phyloP scores from a whole-genome alignment of 441 rosid genomes.

The Omphalea diandra region DNA sequence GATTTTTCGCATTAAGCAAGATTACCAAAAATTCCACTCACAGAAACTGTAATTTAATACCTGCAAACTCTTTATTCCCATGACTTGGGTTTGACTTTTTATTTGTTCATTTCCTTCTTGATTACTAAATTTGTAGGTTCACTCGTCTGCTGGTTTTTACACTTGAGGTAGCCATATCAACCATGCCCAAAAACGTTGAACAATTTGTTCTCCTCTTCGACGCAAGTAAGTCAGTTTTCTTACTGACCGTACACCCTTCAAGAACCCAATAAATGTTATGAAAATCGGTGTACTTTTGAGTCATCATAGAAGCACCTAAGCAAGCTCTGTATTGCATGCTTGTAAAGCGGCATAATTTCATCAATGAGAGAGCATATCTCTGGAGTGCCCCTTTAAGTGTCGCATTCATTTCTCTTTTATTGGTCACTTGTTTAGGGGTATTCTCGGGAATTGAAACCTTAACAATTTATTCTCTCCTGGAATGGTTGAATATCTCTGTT shows the following conservation, averaged over 20 bases:
- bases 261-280: background rate
- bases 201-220: constrained; percentile 85
- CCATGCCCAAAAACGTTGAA: constrained; percentile 71
- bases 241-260: constrained; percentile 13
- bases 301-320: too few species aligned
- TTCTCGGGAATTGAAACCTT: constrained; percentile 50
- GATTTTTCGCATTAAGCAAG: constrained; percentile 91
- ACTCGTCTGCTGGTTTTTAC: constrained; percentile 87
- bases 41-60: constrained; percentile 92
- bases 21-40: constrained; percentile 73
- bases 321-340: constrained; percentile 33
- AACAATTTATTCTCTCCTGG: constrained; percentile 17
- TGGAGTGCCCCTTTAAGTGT: constrained; percentile 39
- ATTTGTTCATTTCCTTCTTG: background rate
- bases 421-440: constrained; percentile 28
- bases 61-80: background rate
- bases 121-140: constrained; percentile 37
- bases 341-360: constrained; percentile 30
- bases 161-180: constrained; percentile 75
- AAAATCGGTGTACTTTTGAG: constrained; percentile 9
- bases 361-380: constrained; percentile 31
- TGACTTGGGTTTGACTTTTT: background rate
- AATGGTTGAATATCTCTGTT: constrained; percentile 30
- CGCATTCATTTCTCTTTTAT: constrained; percentile 26
- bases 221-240: constrained; percentile 57